Conservation (phyloP, 2,329 filamentous ascomycete genomes). For the Beauveria australis region DNA sequence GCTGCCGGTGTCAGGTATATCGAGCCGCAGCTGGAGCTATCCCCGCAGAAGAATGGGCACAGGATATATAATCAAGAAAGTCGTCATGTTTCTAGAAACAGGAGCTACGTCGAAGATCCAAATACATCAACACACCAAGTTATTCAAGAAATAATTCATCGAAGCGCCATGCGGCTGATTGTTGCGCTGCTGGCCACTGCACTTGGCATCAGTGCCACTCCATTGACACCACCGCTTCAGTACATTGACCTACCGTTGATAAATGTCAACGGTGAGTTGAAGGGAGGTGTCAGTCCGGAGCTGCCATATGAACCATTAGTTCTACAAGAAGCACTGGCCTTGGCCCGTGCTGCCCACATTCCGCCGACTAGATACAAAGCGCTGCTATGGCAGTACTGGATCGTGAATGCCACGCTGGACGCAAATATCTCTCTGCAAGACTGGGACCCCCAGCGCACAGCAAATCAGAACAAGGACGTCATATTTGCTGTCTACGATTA, state of each 20-base stretch:
- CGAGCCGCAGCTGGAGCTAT: neutral
- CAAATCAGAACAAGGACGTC: neutral
- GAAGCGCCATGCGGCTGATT: neutral
- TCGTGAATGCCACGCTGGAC: conserved; percentile 1
- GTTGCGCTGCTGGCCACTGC: neutral
- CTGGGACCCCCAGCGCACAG: conserved; percentile 1
- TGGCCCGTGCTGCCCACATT: neutral
- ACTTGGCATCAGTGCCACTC: neutral
- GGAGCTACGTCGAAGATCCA: neutral
- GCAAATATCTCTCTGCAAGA: neutral
- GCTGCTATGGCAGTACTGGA: neutral
- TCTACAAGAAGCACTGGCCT: neutral
- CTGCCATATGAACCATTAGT: neutral
- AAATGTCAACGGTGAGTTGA: neutral
- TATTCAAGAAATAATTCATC: neutral
- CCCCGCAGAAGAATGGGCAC: neutral
- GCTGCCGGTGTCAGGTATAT: neutral
- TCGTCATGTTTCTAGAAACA: neutral
- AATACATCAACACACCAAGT: neutral
- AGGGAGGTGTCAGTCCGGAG: neutral
- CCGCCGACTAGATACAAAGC: neutral
- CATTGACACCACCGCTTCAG: neutral
- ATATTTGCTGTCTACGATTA: neutral
- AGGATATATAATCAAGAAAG: neutral
- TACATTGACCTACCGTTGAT: conserved; percentile 2